These are phyloP conservation scores for Ustilago lituana DNA, from an alignment of 1,284 basidiomycete genomes.

Conservation along the genomic window DNA sequence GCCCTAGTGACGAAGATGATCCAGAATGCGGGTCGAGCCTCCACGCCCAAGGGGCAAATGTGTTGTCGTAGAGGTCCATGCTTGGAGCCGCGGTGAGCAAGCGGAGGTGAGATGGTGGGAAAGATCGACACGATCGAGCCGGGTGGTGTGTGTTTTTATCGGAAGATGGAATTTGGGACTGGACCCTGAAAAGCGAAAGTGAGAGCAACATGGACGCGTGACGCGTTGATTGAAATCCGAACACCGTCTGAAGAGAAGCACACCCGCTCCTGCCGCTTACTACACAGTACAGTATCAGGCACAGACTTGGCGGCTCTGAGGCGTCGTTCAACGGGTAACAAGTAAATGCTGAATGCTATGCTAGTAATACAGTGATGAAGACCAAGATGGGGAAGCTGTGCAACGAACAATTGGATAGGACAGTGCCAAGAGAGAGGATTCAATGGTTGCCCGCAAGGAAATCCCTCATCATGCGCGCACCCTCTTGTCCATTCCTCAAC, in stretches of 20 bases:
- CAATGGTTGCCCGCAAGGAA: constrained; percentile 42
- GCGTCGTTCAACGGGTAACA: too few species aligned
- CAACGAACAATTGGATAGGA: not conserved
- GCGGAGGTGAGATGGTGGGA: too few species aligned
- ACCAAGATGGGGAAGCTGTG: not conserved
- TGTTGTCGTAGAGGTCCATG: not conserved
- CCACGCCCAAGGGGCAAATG: constrained; percentile 27
- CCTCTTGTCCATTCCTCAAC: constrained; percentile 44
- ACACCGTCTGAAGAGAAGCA: too few species aligned
- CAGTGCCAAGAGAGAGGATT: not conserved
- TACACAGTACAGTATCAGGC: not conserved
- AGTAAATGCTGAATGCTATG: not conserved
- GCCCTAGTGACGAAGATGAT: constrained; percentile 16
- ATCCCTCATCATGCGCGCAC: constrained; percentile 45
- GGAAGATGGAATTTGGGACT: constrained; percentile 6
- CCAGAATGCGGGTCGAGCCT: constrained; percentile 14
- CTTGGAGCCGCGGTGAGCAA: too few species aligned
- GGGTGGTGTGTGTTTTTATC: too few species aligned
- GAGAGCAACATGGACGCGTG: constrained; percentile 24
- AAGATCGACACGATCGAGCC: too few species aligned
- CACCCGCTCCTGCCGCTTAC: too few species aligned
- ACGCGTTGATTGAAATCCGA: constrained; percentile 23
- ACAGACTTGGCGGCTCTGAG: too few species aligned
- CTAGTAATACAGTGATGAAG: constrained; percentile 17
- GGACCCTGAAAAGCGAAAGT: constrained; percentile 10